Base-by-base conservation (phyloP, 2,329 filamentous ascomycete species). In the Epichloe glyceriae region DNA sequence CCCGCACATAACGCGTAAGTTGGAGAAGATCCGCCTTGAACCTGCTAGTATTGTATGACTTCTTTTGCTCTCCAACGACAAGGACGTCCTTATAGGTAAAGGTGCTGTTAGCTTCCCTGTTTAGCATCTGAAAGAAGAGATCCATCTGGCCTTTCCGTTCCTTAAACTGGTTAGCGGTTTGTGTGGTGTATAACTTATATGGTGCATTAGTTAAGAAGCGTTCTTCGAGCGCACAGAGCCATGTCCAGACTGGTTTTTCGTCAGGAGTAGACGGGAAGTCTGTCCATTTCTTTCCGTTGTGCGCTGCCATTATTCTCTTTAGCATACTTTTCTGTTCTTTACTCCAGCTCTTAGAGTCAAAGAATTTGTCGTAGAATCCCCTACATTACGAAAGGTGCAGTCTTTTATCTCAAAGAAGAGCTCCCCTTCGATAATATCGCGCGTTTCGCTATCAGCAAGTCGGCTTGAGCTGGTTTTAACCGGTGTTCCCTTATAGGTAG, bases 121-220 rank as follows among this genome's bases (percentile, higher is more conserved):
- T 30, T 41, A 52, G 50, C 20, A n/a, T 47, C 42, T 55, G 54
- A n/a, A 58, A 57, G 47, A 58, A 59, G 14, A 57, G 17, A 41
- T 56, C 53, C 53, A 57, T 56, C 55, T 57, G 53, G 39, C 55
- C 56, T 55, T 53, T 54, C 20, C 52, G 53, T 42, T 55, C 50
- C 50, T 54, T 54, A n/a, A 58, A 55, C 46, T 58, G 50, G 50
- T 50, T 51, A 47, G 56, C 54, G 11, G 52, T 54, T 48, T 26
- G 47, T 7, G 52, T 58, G 14, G 57, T 53, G 45, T 56, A 33
- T 11, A 57, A 48, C 45, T 52, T 55, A 35, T 58, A 26, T n/a
- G 47, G 53, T 46, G 56, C 53, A 33, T 52, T 40, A 6, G 42
- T 14, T 14, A 58, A 49, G 49, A 38, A 49, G 19, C 43, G 41